Conservation (phyloP, 495 filamentous ascomycete species). For the Hypomontagnella submonticulosa region DNA sequence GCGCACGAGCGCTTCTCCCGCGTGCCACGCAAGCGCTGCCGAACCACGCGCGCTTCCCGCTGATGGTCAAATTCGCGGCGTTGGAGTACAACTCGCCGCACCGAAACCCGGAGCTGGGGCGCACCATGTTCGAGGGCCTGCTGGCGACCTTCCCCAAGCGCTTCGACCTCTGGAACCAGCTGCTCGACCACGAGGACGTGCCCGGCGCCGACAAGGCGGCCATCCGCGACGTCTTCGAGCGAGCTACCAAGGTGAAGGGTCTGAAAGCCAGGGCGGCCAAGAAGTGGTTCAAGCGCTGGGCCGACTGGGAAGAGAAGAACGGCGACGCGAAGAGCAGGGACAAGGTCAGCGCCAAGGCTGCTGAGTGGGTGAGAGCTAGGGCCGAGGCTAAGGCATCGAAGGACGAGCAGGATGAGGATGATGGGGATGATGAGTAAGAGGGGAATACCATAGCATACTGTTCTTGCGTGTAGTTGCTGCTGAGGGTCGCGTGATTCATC, state of each 20-base stretch:
- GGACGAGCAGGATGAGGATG: constrained; percentile 46
- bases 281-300: constrained; percentile 86
- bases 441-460: not conserved
- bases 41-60: constrained; percentile 73
- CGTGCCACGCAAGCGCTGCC: constrained; percentile 86
- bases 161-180: constrained; percentile 91
- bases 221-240: constrained; percentile 80
- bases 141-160: constrained; percentile 86
- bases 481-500: not conserved
- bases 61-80: constrained; percentile 87
- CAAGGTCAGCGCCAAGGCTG: constrained; percentile 77
- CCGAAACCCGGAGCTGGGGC: constrained; percentile 89
- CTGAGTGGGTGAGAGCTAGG: constrained; percentile 65
- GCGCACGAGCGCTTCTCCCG: constrained; percentile 81
- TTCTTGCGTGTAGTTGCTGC: not conserved
- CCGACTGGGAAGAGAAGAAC: constrained; percentile 78
- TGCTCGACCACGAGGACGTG: constrained; percentile 79
- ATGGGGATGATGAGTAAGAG: constrained; percentile 30
- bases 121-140: constrained; percentile 92
- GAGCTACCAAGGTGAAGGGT: constrained; percentile 75
- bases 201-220: constrained; percentile 61
- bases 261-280: constrained; percentile 78
- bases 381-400: constrained; percentile 49
- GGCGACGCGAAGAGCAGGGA: constrained; percentile 77
- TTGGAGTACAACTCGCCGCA: constrained; percentile 87